Evolutionary conservation across 225 moss, liverwort and hornwort genomes (phyloP).

Genomic region (Takakia lepidozioides): DNA sequence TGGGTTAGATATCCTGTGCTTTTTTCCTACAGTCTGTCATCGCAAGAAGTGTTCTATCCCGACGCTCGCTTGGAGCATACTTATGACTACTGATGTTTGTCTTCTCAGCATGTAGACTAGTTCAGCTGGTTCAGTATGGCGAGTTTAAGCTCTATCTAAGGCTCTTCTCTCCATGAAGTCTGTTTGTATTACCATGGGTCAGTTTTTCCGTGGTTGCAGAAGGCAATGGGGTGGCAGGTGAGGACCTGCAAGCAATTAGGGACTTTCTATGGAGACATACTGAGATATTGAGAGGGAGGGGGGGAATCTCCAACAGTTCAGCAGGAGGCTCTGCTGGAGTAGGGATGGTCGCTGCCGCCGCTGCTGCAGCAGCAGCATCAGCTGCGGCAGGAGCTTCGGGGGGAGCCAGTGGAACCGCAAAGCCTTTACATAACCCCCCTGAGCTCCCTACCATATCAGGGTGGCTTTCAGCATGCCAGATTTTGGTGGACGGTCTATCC

Average conservation of each 20-base stretch:
- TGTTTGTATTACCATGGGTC: too few species aligned
- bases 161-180: too few species aligned
- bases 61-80: too few species aligned
- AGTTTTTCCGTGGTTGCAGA: too few species aligned
- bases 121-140: too few species aligned
- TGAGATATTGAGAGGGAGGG: conserved; percentile 84
- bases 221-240: conserved; percentile 21
- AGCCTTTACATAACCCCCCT: conserved; percentile 77
- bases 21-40: too few species aligned
- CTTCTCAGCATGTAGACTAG: too few species aligned
- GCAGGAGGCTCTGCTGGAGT: conserved; percentile 86
- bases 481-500: conserved; percentile 68
- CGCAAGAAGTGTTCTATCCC: too few species aligned
- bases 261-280: conserved; percentile 87
- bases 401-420: conserved; percentile 64
- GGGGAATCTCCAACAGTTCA: conserved; percentile 58
- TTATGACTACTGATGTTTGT: too few species aligned
- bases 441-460: conserved; percentile 78
- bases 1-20: too few species aligned
- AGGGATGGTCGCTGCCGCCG: conserved; percentile 99
- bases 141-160: too few species aligned
- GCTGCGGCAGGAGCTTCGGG: conserved; percentile 83
- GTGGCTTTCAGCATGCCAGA: conserved; percentile 88
- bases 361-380: conserved; percentile 69
- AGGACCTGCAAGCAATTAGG: conserved; percentile 72